phyloP scores from a whole-genome alignment of 768 basidiomycete species.

The Mycena polygramma region DNA sequence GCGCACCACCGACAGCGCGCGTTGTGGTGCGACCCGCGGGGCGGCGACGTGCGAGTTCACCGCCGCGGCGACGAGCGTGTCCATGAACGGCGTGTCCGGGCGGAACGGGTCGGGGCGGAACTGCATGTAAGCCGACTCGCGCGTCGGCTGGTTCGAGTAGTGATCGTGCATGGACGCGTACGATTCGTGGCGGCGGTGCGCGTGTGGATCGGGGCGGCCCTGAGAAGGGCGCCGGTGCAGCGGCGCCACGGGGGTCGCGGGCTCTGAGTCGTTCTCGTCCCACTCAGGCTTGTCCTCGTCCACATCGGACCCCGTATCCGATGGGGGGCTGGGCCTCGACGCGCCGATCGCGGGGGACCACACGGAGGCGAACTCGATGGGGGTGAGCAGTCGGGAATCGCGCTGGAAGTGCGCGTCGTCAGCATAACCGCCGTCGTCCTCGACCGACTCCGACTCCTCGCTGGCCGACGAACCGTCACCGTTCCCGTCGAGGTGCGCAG shows the following conservation, averaged over 20 bases:
- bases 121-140: neutral
- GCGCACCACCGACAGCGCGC: conserved; percentile 12
- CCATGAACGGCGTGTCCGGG: conserved; percentile 32
- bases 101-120: conserved; percentile 8
- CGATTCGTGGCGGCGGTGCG: neutral
- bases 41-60: conserved; percentile 20
- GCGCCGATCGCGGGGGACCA: conserved; percentile 2
- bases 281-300: neutral
- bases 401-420: conserved; percentile 21
- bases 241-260: conserved; percentile 16
- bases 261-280: neutral
- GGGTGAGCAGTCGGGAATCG: conserved; percentile 23
- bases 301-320: neutral
- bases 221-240: neutral
- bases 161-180: conserved; percentile 22
- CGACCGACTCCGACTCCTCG: neutral
- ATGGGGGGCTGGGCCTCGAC: neutral
- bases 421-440: conserved; percentile 9
- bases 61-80: conserved; percentile 16
- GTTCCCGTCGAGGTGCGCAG: neutral
- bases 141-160: conserved; percentile 2
- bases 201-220: neutral
- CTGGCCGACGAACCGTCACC: neutral
- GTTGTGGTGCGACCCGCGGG: neutral
- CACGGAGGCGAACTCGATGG: conserved; percentile 21